phyloP scores from a whole-genome alignment of 306 rosid species.

The Cicer cuneatum region DNA sequence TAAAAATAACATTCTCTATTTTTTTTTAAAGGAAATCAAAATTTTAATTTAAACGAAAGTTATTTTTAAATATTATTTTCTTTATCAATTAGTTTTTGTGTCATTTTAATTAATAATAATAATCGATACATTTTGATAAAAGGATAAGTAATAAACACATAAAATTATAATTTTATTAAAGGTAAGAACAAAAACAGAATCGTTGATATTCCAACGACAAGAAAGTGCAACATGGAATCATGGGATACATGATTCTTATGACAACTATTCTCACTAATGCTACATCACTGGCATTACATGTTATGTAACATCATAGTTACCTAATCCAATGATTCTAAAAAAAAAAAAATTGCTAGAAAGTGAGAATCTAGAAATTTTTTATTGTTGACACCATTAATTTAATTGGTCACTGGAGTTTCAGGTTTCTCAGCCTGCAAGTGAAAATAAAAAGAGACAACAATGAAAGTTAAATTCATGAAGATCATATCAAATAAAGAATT shows the following conservation, averaged over 20 bases:
- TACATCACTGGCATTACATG: conserved; percentile 36
- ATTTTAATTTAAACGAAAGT: too few species aligned
- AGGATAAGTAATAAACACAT: neutral
- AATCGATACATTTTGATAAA: too few species aligned
- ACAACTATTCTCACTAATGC: conserved; percentile 15
- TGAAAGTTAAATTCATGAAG: conserved; percentile 23
- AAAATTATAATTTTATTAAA: conserved; percentile 36
- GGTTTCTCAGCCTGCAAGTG: conserved; percentile 67
- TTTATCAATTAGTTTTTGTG: too few species aligned
- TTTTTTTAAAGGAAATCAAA: too few species aligned
- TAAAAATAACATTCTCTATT: too few species aligned
- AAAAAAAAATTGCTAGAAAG: conserved; percentile 8
- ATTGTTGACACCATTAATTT: conserved; percentile 16
- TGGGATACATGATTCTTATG: conserved; percentile 43
- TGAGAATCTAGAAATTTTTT: conserved; percentile 29
- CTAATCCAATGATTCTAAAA: conserved; percentile 13
- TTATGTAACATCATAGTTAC: conserved; percentile 15
- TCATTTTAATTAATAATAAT: too few species aligned
- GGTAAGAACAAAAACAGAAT: conserved; percentile 27
- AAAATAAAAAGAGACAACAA: neutral
- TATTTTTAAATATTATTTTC: too few species aligned
- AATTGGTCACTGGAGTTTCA: conserved; percentile 59
- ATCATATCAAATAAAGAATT: neutral
- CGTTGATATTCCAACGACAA: conserved; percentile 43
- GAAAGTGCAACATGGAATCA: conserved; percentile 47